Evolutionary conservation across 495 filamentous ascomycete species (phyloP), one percentile per base, ranked within the genome.

Genomic region (Aspergillus affinis): DNA sequence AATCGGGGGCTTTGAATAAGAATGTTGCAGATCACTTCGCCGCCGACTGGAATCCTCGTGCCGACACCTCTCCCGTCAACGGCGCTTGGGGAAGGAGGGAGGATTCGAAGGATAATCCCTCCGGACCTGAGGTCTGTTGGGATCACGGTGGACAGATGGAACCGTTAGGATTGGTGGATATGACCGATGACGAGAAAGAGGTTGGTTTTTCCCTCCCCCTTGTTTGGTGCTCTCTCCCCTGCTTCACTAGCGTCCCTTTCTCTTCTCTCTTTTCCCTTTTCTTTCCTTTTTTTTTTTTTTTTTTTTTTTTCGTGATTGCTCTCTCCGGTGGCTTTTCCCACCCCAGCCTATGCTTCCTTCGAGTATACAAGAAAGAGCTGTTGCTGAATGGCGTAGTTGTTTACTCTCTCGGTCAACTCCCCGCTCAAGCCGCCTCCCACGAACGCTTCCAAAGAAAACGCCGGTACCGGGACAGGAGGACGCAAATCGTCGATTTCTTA

Each of bases 401-500:
- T 98, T 73, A 75, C 87, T 30, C 81, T 82, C 47, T 93, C 93
- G 51, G 90, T 98, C 64, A 98, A 98, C 70, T 97, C 94, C 15
- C 87, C 91, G 21, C 77, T 97, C 48, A 98, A 97, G 73, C 89
- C 90, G 15, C 91, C 90, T 7, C 84, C 84, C 47, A 89, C 88
- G 64, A 85, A 80, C 58, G 71, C 78, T 51, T 84, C 81, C 62
- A 93, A 96, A 67, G 91, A 95, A 49, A 83, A 79, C 46, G 78
- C 75, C 45, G 75, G 74, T n/a, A 78, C 82, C 19, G 80, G 77
- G 49, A 67, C 81, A 41, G 80, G 82, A 69, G 83, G 84, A 54
- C 89, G 93, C 54, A 95, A 93, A 73, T 76, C 83, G 13, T 96
- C 91, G 0, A 69, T 96, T 23, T 91, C 90, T 7, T 83, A 87